Evolutionary conservation across 805 yeast species (phyloP), one percentile per base, ranked within the genome.

Genomic region (Suhomyces pyralidae): DNA sequence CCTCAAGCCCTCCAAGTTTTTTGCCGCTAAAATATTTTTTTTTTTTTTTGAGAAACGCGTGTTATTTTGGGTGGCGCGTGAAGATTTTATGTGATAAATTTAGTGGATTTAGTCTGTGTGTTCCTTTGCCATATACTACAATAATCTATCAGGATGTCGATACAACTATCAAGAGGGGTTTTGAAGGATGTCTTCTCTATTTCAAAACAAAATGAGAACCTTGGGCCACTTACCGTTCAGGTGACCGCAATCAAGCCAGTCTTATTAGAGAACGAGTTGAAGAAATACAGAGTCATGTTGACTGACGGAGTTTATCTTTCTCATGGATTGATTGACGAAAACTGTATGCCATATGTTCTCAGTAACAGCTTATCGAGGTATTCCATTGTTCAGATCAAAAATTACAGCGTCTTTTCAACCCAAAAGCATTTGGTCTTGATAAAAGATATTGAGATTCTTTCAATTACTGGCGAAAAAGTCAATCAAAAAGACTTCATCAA

Each of bases 391-490:
- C 65, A 70, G 34, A 60, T 81, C 34, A 66, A 68, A 38, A 70
- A 70, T 34, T 81, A 73, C 55, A 72, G 73, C 40, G 65, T 74
- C 28, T 80, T 81, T 65, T 76, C 79, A 40, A 74, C 78, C 40
- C 74, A 71, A 63, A 81, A 80, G 59, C 77, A 76, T 52, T 79
- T 81, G 40, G 61, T 80, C 53, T 66, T 80, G 50, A 71, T 81
- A 49, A 77, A 78, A 50, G 79, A 77, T 51, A 69, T 78, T 34
- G 79, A 77, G 51, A 66, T 81, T 12, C 62, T 74, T 25, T 66
- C 69, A 40, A 64, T 70, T 14, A 72, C 71, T 12, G 71, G 76
- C 7, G 67, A 70, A 25, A 62, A 74, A 64, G 51, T 69, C 68
- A 57, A 66, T 43, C 48, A 53, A 32, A 76, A 77, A 46, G 65